Evolutionary conservation across 2,329 filamentous ascomycete genomes (phyloP).

Genomic region (Akanthomyces dipterigenus): DNA sequence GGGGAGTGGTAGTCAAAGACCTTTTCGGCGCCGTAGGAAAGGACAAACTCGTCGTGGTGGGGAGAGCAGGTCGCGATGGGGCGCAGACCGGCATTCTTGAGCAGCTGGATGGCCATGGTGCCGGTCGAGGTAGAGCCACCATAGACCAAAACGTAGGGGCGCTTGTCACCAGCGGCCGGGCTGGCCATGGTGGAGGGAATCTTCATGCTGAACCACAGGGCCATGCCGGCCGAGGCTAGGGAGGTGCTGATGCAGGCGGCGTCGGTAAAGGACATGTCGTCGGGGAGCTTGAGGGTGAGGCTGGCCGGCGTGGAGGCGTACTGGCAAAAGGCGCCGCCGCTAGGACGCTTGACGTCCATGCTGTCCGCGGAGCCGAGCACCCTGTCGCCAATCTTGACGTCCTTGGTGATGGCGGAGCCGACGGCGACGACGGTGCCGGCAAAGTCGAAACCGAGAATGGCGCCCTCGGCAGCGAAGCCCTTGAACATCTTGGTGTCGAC

Average conservation of each 20-base stretch:
- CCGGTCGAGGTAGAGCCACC: constrained; percentile 39
- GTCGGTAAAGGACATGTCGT: constrained; percentile 18
- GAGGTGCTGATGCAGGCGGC: constrained; percentile 21
- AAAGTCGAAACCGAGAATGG: constrained; percentile 28
- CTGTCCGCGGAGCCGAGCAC: constrained; percentile 21
- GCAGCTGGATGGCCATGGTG: constrained; percentile 36
- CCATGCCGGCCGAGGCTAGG: constrained; percentile 23
- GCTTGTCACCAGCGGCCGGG: constrained; percentile 12
- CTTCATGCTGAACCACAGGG: constrained; percentile 23
- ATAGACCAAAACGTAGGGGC: constrained; percentile 32
- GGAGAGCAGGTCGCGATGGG: constrained; percentile 40
- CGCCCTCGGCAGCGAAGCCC: constrained; percentile 20
- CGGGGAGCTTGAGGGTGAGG: constrained; percentile 20
- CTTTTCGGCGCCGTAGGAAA: constrained; percentile 33
- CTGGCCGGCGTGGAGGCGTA: constrained; percentile 19
- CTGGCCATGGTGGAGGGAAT: constrained; percentile 20
- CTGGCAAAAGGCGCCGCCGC: constrained; percentile 25
- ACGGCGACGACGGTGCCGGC: constrained; percentile 25
- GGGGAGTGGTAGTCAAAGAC: constrained; percentile 38
- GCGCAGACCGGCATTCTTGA: constrained; percentile 29
- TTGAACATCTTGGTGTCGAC: constrained; percentile 28
- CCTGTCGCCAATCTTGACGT: constrained; percentile 19
- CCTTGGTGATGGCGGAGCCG: constrained; percentile 13
- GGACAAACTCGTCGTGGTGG: constrained; percentile 34
- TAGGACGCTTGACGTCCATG: constrained; percentile 14